These are phyloP conservation scores for Spergularia marina DNA, from an alignment of 148 eudicot genomes.

Conservation along the genomic window DNA sequence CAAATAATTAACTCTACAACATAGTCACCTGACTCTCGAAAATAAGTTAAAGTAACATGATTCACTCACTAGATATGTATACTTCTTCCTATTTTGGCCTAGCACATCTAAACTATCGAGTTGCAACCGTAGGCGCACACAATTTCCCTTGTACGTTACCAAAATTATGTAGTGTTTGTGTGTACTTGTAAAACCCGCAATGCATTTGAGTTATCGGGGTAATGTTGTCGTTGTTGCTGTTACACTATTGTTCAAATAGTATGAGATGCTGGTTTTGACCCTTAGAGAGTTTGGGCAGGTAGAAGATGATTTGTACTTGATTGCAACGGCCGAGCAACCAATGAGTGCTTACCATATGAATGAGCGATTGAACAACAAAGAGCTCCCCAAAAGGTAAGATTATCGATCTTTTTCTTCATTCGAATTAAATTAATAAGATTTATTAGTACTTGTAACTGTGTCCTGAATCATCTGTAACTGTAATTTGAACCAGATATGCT, in stretches of 20 bases:
- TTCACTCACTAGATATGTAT: no score
- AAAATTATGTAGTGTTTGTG: no score
- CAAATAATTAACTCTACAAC: no score
- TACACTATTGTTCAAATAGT: background rate
- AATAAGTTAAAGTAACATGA: no score
- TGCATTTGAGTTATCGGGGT: no score
- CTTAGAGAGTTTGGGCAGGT: conserved; percentile 51
- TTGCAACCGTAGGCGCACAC: no score
- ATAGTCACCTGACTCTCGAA: no score
- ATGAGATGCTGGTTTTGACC: background rate
- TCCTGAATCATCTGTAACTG: background rate
- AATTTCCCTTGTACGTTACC: no score
- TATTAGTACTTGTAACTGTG: background rate
- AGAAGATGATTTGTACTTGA: conserved; percentile 81
- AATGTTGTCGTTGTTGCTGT: background rate
- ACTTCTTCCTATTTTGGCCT: no score
- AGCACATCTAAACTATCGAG: no score
- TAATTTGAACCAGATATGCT: conserved; percentile 53
- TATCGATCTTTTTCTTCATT: background rate
- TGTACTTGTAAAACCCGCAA: no score
- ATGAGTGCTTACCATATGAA: conserved; percentile 90
- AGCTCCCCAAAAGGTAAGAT: conserved; percentile 69
- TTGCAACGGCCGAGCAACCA: conserved; percentile 98
- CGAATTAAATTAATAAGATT: background rate
- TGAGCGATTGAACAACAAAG: conserved; percentile 50